Percentiles rank a stretch among this genome's conserved stretches.
Evolutionary conservation across 305 asterid genomes (phyloP).

Genomic region (Solanum aculeatissimum): DNA sequence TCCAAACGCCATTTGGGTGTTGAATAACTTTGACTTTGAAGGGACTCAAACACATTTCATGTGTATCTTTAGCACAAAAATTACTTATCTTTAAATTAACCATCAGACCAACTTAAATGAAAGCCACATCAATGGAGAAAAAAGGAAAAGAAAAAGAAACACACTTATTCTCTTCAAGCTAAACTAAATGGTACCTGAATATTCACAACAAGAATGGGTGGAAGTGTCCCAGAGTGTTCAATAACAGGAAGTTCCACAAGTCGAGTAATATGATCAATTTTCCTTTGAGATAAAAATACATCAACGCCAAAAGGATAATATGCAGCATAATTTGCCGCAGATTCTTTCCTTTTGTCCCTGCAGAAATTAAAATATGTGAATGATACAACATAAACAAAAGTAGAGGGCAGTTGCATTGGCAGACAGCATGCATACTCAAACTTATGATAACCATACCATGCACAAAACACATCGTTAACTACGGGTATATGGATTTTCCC

Average conservation of each 20-base stretch:
- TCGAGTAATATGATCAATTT: constrained; percentile 78
- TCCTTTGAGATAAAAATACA: constrained; percentile 66
- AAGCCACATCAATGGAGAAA: neutral
- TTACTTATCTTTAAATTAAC: neutral
- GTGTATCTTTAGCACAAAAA: neutral
- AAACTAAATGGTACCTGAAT: constrained; percentile 51
- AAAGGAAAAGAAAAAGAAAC: neutral
- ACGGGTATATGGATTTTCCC: neutral
- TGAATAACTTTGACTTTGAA: neutral
- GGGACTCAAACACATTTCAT: neutral
- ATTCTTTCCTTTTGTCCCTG: constrained; percentile 89
- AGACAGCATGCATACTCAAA: neutral
- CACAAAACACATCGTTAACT: neutral
- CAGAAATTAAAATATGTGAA: neutral
- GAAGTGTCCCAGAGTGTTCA: constrained; percentile 53
- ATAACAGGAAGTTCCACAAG: constrained; percentile 65
- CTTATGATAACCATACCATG: neutral
- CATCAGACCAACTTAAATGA: neutral
- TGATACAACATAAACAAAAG: neutral
- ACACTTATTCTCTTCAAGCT: neutral
- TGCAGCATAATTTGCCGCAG: constrained; percentile 70
- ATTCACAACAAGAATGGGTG: constrained; percentile 83
- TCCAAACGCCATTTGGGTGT: neutral
- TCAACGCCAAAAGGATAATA: constrained; percentile 92
- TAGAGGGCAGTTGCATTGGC: neutral